Evolutionary conservation across 1,139 yeast species (phyloP).

Genomic region (Hemisphaericaspora xylofermentans): DNA sequence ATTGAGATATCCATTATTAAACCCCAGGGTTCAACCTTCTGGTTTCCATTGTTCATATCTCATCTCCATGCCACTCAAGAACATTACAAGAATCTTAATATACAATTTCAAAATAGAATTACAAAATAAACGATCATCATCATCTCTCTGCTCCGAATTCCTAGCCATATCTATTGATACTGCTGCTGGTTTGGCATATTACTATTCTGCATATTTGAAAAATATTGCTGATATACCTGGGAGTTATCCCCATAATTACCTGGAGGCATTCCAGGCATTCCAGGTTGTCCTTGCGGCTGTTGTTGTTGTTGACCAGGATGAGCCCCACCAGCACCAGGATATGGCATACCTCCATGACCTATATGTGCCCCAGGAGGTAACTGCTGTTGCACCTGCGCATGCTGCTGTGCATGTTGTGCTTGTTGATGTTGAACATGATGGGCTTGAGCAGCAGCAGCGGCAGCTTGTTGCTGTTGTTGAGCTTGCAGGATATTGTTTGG

Average conservation of each 20-base stretch:
- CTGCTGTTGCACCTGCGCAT: conserved; percentile 30
- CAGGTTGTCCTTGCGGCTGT: conserved; percentile 28
- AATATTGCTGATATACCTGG: conserved; percentile 52
- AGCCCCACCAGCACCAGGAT: conserved; percentile 31
- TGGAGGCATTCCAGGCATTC: conserved; percentile 21
- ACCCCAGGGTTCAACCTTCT: not conserved
- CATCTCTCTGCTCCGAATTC: not conserved
- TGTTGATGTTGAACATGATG: conserved; percentile 29
- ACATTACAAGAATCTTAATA: conserved; percentile 1
- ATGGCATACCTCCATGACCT: conserved; percentile 43
- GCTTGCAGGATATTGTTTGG: conserved; percentile 30
- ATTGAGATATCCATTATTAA: not conserved
- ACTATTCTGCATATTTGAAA: conserved; percentile 53
- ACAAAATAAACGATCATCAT: not conserved
- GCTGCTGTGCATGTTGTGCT: conserved; percentile 26
- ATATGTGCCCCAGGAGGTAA: conserved; percentile 51
- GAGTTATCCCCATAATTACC: conserved; percentile 22
- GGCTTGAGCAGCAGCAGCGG: conserved; percentile 17
- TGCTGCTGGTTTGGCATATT: conserved; percentile 46
- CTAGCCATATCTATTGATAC: conserved; percentile 23
- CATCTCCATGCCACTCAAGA: not conserved
- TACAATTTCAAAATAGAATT: conserved; percentile 1
- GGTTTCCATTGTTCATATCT: not conserved
- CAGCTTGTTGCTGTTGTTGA: conserved; percentile 25
- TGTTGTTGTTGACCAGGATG: conserved; percentile 4